Conservation (phyloP, 148 eudicot genomes). For the Cornus suecica region DNA sequence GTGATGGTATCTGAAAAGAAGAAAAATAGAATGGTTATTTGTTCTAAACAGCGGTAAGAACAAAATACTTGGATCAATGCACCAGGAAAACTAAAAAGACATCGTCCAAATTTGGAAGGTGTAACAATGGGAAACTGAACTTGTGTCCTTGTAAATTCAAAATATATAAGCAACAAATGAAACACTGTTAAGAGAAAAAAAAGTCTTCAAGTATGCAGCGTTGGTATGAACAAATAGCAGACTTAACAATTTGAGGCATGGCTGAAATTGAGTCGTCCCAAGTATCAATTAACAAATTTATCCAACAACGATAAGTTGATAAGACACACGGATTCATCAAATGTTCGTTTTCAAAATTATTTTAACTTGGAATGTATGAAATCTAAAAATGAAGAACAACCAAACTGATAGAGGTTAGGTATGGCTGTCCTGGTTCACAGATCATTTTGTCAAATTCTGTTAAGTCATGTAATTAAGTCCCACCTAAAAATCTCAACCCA, state of each 20-base stretch:
- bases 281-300: not conserved
- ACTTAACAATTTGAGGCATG: not conserved
- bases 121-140: not conserved
- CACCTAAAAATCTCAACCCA: not conserved
- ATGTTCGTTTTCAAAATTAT: not conserved
- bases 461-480: not conserved
- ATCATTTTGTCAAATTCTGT: not conserved
- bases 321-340: too few relatives aligned
- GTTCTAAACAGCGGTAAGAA: not conserved
- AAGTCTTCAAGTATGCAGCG: too few relatives aligned
- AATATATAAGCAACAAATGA: too few relatives aligned
- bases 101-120: not conserved
- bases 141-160: not conserved
- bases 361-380: not conserved
- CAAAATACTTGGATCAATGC: not conserved
- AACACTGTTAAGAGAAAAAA: too few relatives aligned
- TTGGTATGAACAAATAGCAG: too few relatives aligned
- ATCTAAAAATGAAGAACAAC: not conserved
- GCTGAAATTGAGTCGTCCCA: not conserved
- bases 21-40: not conserved
- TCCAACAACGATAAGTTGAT: not conserved
- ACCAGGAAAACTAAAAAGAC: not conserved
- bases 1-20: conserved; percentile 15
- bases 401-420: not conserved
- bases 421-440: not conserved